Evolutionary conservation across 495 filamentous ascomycete genomes (phyloP), one percentile per base, ranked within the genome.

Genomic region (Aspergillus kassunensis): DNA sequence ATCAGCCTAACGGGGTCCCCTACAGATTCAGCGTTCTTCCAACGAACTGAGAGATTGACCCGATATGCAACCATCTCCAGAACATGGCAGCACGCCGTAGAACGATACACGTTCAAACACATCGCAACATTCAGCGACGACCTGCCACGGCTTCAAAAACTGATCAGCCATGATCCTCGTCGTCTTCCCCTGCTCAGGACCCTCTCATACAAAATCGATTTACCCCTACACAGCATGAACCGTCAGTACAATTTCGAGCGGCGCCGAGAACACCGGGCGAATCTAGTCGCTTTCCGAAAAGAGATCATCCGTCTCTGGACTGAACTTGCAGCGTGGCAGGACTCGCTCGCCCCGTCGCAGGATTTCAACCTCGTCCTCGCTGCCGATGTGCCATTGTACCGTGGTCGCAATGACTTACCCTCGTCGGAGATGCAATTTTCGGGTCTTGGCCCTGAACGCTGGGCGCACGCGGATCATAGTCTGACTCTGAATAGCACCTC

Each of bases 11-110:
- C n/a, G n/a, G n/a, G n/a, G n/a, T n/a, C n/a, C n/a, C 68, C 59
- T 4, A 82, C 62, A 35, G 87, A 84, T 6, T 70, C 65, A n/a
- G n/a, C n/a, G n/a, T n/a, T n/a, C n/a, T n/a, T n/a, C n/a, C n/a
- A 27, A 29, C 67, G 51, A 31, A 72, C 66, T 25, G 21, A 39
- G 13, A 15, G 15, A n/a, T 20, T 49, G 9, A 16, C 47, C 0
- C 35, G 35, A 6, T 55, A 55, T 18, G 52, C 52, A 5, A 44
- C 52, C 6, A 29, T 49, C 44, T 55, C 52, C 6, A 40, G 27
- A 31, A 20, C 6, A 15, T 55, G 52, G 52, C 44, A 55, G 31
- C 7, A 19, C 20, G 29, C 45, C 2, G 27, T 55, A 10, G 52
- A 55, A 31, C 52, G 45, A 21, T 29, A 39, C 37, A 55, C 52